Conservation (phyloP, 2,329 filamentous ascomycete species). For the Aotearoamyces nothofagi region DNA sequence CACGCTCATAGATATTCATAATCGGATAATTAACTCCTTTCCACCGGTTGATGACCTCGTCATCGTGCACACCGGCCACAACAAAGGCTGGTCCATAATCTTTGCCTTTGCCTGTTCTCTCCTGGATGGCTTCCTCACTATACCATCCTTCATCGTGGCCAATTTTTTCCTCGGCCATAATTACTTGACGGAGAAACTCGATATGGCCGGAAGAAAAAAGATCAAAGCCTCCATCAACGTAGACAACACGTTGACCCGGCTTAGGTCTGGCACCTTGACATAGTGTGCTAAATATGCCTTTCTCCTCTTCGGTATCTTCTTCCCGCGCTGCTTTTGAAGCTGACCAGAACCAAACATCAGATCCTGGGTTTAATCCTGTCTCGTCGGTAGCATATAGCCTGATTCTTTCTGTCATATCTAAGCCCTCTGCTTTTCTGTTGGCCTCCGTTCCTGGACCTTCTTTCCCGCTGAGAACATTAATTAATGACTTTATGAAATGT, state of each 20-base stretch:
- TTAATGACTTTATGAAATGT: conserved; percentile 79
- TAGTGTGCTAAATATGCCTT: conserved; percentile 50
- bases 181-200: conserved; percentile 73
- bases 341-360: conserved; percentile 76
- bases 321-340: conserved; percentile 25
- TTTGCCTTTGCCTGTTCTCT: conserved; percentile 45
- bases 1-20: conserved; percentile 97
- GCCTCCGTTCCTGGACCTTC: conserved; percentile 57
- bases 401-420: conserved; percentile 63
- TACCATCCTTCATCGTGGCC: conserved; percentile 63
- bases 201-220: conserved; percentile 96
- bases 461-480: conserved; percentile 48
- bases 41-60: conserved; percentile 89
- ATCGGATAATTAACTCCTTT: conserved; percentile 98
- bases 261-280: conserved; percentile 57
- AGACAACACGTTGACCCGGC: conserved; percentile 73
- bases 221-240: conserved; percentile 94
- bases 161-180: conserved; percentile 54
- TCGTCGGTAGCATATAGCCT: conserved; percentile 78
- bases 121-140: conserved; percentile 42
- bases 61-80: conserved; percentile 88
- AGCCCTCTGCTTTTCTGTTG: conserved; percentile 48
- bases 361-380: conserved; percentile 62
- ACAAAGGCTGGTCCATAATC: conserved; percentile 77
- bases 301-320: conserved; percentile 33